Percentiles rank a stretch among this genome's conserved stretches.
Evolutionary conservation across 768 basidiomycete species (phyloP).

Genomic region (Mycena vulgaris): DNA sequence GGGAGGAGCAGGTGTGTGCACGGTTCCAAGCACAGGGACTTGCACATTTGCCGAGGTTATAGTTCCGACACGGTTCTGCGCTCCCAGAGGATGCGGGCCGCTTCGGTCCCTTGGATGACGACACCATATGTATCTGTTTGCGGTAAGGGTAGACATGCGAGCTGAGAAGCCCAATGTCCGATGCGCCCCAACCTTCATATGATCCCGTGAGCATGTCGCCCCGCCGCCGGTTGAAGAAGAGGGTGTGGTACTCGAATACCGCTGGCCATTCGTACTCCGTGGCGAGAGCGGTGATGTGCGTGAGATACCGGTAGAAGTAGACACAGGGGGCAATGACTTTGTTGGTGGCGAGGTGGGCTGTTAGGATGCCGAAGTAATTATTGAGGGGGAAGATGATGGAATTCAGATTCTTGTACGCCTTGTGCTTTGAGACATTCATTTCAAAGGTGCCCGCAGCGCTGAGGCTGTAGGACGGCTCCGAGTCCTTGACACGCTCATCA

Average conservation of each 20-base stretch:
- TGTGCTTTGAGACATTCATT: constrained; percentile 8
- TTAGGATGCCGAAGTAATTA: no score
- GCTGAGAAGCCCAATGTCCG: constrained; percentile 12
- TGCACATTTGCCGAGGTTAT: neutral
- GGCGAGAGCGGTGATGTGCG: neutral
- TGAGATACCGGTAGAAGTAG: constrained; percentile 18
- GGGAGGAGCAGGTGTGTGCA: constrained; percentile 7
- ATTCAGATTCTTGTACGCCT: constrained; percentile 18
- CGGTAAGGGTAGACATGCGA: neutral
- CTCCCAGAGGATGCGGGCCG: neutral
- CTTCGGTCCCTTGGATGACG: no score
- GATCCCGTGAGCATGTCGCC: constrained; percentile 11
- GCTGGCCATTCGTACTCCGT: constrained; percentile 21
- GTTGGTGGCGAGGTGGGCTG: neutral
- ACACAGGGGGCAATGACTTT: no score
- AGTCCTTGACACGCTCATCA: no score
- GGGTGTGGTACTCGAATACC: constrained; percentile 15
- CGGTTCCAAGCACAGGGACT: neutral
- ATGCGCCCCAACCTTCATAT: constrained; percentile 1
- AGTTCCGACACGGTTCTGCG: neutral
- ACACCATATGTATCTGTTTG: no score
- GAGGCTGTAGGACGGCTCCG: constrained; percentile 30
- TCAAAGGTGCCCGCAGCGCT: neutral
- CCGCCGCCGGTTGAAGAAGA: constrained; percentile 25
- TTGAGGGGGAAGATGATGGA: constrained; percentile 16